A percentile compares a stretch with the other conserved stretches of the same genome.
These are phyloP conservation scores for Penicillium ucsense DNA, from an alignment of 495 filamentous ascomycete species.

Conservation along the genomic window DNA sequence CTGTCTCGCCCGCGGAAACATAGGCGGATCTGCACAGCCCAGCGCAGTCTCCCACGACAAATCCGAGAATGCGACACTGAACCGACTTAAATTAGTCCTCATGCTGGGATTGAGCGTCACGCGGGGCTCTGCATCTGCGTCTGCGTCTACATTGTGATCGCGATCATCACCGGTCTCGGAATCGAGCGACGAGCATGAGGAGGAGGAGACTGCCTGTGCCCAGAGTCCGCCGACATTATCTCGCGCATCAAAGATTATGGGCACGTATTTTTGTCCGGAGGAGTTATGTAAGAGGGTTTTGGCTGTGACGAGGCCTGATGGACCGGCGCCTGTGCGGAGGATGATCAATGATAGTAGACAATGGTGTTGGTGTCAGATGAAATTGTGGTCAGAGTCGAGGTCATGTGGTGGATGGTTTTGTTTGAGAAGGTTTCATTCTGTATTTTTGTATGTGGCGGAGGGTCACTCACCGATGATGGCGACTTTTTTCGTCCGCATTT, in stretches of 20 bases:
- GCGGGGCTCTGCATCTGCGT: slow-evolving; percentile 16
- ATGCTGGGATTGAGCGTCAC: slow-evolving; percentile 55
- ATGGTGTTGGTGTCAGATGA: too few relatives aligned
- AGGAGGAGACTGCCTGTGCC: slow-evolving; percentile 16
- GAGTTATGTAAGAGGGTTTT: slow-evolving; percentile 62
- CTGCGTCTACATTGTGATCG: background rate
- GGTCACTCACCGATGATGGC: slow-evolving; percentile 53
- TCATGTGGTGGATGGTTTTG: too few relatives aligned
- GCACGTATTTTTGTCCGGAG: slow-evolving; percentile 47
- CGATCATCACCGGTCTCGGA: too few relatives aligned
- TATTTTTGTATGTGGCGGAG: background rate
- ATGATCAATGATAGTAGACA: too few relatives aligned
- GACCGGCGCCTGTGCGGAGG: slow-evolving; percentile 54
- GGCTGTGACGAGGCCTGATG: slow-evolving; percentile 71
- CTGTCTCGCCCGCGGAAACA: slow-evolving; percentile 66
- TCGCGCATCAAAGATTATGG: slow-evolving; percentile 62
- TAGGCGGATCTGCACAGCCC: slow-evolving; percentile 27
- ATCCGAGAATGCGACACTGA: slow-evolving; percentile 74
- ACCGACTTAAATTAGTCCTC: slow-evolving; percentile 69
- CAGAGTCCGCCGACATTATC: slow-evolving; percentile 67
- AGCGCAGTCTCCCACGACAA: slow-evolving; percentile 52
- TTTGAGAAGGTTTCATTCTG: too few relatives aligned
- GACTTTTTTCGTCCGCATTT: slow-evolving; percentile 43
- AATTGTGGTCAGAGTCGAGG: too few relatives aligned
- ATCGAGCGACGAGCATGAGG: too few relatives aligned